Percentiles rank a stretch among this genome's conserved stretches.
Evolutionary conservation across 805 yeast species (phyloP).

Genomic region (Nakazawaea ambrosiae): DNA sequence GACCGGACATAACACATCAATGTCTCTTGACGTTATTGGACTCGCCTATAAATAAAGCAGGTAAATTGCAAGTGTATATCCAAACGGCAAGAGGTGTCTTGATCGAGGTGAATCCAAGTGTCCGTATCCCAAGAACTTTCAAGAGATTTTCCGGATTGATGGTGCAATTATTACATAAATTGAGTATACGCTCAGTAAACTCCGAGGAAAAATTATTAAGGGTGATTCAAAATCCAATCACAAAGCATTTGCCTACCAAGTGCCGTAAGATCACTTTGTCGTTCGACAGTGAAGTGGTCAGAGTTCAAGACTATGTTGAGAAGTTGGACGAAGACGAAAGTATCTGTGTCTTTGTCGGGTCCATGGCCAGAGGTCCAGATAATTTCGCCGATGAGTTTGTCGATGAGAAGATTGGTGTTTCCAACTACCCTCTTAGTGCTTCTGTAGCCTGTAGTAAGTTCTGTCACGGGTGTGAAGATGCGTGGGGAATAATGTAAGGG

Average conservation of each 20-base stretch:
- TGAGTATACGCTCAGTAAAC: conserved; percentile 89
- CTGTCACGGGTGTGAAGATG: conserved; percentile 98
- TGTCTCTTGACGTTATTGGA: conserved; percentile 90
- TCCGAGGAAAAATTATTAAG: conserved; percentile 90
- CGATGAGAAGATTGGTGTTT: conserved; percentile 93
- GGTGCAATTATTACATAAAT: conserved; percentile 92
- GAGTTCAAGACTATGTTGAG: conserved; percentile 82
- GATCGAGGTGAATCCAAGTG: conserved; percentile 92
- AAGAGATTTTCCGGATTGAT: conserved; percentile 95
- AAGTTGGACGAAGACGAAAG: conserved; percentile 84
- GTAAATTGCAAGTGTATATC: conserved; percentile 91
- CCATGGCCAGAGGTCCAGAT: conserved; percentile 98
- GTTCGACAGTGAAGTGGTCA: conserved; percentile 81
- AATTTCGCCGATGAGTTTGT: conserved; percentile 95
- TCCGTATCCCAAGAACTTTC: conserved; percentile 96
- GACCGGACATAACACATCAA: conserved; percentile 99
- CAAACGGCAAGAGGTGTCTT: conserved; percentile 94
- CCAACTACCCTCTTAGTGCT: conserved; percentile 93
- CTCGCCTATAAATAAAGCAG: conserved; percentile 98
- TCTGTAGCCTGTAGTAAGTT: conserved; percentile 97
- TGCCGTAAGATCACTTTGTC: conserved; percentile 91
- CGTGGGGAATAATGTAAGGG: conserved; percentile 78
- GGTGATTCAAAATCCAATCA: conserved; percentile 94
- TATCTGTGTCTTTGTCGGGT: conserved; percentile 97
- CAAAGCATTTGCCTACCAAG: conserved; percentile 93